These are phyloP conservation scores for Apophysomyces variabilis DNA, from an alignment of 371 early-diverging fungal genomes.

Conservation along the genomic window DNA sequence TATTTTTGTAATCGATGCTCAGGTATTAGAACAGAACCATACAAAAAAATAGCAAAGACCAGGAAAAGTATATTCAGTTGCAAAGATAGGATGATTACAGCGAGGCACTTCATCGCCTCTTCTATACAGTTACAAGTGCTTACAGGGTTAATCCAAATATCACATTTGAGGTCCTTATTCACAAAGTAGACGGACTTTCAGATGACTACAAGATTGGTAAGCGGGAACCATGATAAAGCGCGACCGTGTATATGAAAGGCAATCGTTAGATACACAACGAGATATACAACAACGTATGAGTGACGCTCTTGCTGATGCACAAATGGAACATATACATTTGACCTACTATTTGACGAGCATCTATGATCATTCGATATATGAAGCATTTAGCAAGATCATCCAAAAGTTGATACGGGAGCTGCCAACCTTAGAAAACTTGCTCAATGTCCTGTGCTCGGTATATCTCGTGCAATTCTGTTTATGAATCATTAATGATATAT, in stretches of 20 bases:
- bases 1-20: slow-evolving; percentile 95
- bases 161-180: slow-evolving; percentile 91
- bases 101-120: slow-evolving; percentile 78
- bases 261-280: slow-evolving; percentile 79
- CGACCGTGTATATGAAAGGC: background rate
- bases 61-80: background rate
- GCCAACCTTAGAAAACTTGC: slow-evolving; percentile 88
- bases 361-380: slow-evolving; percentile 94
- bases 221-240: background rate
- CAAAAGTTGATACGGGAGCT: slow-evolving; percentile 90
- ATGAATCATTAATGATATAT: background rate
- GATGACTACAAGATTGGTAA: slow-evolving; percentile 92
- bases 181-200: slow-evolving; percentile 95
- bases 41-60: background rate
- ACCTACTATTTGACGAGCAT: slow-evolving; percentile 92
- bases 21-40: slow-evolving; percentile 45
- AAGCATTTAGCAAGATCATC: slow-evolving; percentile 94
- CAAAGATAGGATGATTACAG: slow-evolving; percentile 81
- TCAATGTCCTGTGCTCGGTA: slow-evolving; percentile 93
- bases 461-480: slow-evolving; percentile 12
- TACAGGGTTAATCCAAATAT: slow-evolving; percentile 82
- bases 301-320: slow-evolving; percentile 86
- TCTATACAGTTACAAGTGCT: slow-evolving; percentile 77
- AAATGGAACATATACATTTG: slow-evolving; percentile 79
- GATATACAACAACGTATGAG: slow-evolving; percentile 90